Evolutionary conservation across 192 early-diverging fungal genomes (phyloP).

Genomic region (Podila verticillata): DNA sequence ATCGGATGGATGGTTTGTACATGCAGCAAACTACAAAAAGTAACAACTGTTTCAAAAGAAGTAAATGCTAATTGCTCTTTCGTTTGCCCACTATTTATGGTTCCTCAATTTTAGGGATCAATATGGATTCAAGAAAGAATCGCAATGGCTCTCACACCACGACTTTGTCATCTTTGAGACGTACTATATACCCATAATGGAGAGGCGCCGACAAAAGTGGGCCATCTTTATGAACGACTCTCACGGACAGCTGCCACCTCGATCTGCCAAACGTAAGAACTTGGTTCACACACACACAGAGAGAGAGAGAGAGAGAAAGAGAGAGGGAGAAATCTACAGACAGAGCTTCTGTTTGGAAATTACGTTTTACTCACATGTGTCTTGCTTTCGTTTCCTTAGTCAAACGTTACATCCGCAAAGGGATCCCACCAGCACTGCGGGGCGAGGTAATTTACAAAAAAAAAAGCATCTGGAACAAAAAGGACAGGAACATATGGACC

Average conservation of each 20-base stretch:
- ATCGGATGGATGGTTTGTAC: too few relatives aligned
- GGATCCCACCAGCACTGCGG: slow-evolving; percentile 77
- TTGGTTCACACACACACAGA: neutral
- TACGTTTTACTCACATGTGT: slow-evolving; percentile 5
- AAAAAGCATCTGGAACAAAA: too few relatives aligned
- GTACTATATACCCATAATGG: slow-evolving; percentile 57
- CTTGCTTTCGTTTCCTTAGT: slow-evolving; percentile 41
- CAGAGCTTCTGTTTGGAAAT: too few relatives aligned
- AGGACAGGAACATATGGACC: neutral
- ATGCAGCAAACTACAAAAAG: neutral
- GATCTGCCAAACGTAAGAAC: slow-evolving; percentile 55
- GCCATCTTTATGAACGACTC: slow-evolving; percentile 56
- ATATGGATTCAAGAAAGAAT: slow-evolving; percentile 65
- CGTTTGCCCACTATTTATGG: neutral
- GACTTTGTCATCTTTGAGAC: slow-evolving; percentile 61
- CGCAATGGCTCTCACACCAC: slow-evolving; percentile 59
- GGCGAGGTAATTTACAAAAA: slow-evolving; percentile 59
- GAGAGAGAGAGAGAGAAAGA: too few relatives aligned
- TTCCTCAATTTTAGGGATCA: slow-evolving; percentile 56
- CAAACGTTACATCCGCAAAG: slow-evolving; percentile 81
- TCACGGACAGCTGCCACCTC: slow-evolving; percentile 53
- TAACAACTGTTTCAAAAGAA: neutral
- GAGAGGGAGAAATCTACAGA: too few relatives aligned
- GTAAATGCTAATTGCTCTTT: slow-evolving; percentile 13
- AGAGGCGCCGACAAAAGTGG: slow-evolving; percentile 60